phyloP scores from a whole-genome alignment of 768 basidiomycete species.

The Pisolithus marmoratus region DNA sequence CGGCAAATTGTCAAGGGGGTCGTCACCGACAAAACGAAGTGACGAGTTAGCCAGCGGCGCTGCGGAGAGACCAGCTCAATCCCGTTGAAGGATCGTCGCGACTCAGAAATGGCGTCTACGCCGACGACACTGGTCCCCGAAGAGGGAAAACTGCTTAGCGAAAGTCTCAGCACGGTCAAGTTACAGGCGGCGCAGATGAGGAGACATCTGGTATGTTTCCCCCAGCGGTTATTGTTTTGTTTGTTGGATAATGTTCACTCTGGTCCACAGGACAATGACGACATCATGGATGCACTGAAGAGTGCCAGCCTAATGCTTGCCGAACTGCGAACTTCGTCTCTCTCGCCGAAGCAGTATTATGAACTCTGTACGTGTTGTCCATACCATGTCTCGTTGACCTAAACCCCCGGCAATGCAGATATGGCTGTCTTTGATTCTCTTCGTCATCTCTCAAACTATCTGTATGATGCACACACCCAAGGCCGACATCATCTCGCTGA shows the following conservation, averaged over 20 bases:
- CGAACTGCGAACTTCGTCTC: constrained; percentile 87
- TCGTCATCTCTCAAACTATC: constrained; percentile 90
- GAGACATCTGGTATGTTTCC: constrained; percentile 67
- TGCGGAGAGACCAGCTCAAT: not conserved
- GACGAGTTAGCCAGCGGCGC: not conserved
- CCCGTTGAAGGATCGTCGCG: constrained; percentile 4
- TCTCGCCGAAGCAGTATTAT: constrained; percentile 97
- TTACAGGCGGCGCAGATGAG: constrained; percentile 94
- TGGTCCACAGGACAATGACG: constrained; percentile 72
- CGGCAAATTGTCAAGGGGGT: constrained; percentile 1
- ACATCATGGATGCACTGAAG: constrained; percentile 98
- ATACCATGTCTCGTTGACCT: not conserved
- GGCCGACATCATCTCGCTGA: constrained; percentile 95
- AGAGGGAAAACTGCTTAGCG: constrained; percentile 81
- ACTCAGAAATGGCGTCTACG: constrained; percentile 3
- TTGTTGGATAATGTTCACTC: not conserved
- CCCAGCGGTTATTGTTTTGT: not conserved
- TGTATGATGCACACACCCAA: constrained; percentile 91
- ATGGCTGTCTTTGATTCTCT: constrained; percentile 99
- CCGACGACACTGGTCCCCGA: constrained; percentile 47
- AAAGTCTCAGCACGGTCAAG: constrained; percentile 81
- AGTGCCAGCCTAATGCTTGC: constrained; percentile 96
- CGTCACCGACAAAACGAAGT: constrained; percentile 1
- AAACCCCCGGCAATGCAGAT: constrained; percentile 41
- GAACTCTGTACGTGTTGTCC: constrained; percentile 71